Evolutionary conservation across 148 eudicot genomes (phyloP).

Genomic region (Fallopia convolvulus): DNA sequence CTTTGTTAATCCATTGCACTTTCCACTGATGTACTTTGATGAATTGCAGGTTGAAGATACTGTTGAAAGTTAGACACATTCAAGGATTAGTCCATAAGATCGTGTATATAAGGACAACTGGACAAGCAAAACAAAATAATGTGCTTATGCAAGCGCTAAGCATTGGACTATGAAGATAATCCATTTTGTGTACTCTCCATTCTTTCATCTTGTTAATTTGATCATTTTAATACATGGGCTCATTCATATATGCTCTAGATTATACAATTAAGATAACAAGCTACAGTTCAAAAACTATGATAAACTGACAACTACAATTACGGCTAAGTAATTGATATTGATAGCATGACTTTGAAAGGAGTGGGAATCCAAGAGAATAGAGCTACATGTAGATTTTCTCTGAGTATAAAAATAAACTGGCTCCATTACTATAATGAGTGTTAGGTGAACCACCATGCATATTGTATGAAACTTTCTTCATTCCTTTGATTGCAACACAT

Average conservation of each 20-base stretch:
- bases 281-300: background rate
- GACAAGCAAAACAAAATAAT: background rate
- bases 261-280: background rate
- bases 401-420: background rate
- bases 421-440: slow-evolving; percentile 3
- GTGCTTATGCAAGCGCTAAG: background rate
- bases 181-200: background rate
- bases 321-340: background rate
- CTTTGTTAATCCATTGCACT: slow-evolving; percentile 5
- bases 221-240: background rate
- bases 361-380: background rate
- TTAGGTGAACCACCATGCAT: slow-evolving; percentile 10
- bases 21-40: background rate
- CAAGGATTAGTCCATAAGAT: background rate
- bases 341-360: background rate
- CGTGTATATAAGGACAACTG: background rate
- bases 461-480: background rate
- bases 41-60: slow-evolving; percentile 6
- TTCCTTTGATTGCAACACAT: background rate
- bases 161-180: background rate
- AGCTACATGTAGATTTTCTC: background rate
- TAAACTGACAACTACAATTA: background rate
- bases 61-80: background rate
- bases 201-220: background rate
- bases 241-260: background rate